phyloP scores from a whole-genome alignment of 352 stramenopile species.

The Globisporangium abappressorium region DNA sequence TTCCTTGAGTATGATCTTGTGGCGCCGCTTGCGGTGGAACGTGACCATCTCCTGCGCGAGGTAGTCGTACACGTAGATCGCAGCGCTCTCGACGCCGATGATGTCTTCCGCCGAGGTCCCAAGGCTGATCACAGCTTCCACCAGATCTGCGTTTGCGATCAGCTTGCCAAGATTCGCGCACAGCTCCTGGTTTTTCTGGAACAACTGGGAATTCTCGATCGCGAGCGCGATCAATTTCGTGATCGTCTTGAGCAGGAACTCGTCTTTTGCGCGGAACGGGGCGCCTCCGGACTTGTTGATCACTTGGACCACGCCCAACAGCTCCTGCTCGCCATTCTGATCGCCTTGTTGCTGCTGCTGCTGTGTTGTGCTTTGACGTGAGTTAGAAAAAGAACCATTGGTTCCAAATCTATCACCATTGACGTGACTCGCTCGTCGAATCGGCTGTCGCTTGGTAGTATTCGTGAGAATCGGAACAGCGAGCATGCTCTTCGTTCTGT shows the following conservation, averaged over 20 bases:
- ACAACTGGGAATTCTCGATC: constrained; percentile 80
- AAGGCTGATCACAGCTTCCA: constrained; percentile 55
- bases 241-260: constrained; percentile 72
- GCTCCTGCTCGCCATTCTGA: constrained; percentile 24
- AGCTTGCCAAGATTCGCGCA: constrained; percentile 61
- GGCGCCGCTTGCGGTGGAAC: constrained; percentile 67
- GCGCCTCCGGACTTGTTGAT: constrained; percentile 81
- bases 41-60: constrained; percentile 51
- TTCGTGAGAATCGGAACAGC: constrained; percentile 69
- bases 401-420: not conserved
- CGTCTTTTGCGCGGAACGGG: constrained; percentile 75
- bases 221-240: constrained; percentile 75
- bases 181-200: constrained; percentile 75
- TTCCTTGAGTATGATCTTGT: constrained; percentile 51
- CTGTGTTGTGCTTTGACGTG: not conserved
- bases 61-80: constrained; percentile 57
- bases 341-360: constrained; percentile 3
- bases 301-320: constrained; percentile 75
- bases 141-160: constrained; percentile 56
- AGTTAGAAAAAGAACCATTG: not conserved
- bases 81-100: constrained; percentile 65
- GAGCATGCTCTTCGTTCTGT: constrained; percentile 79
- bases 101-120: constrained; percentile 59
- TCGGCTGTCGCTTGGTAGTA: constrained; percentile 19
- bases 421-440: constrained; percentile 15